Evolutionary conservation across 306 rosid species (phyloP).

Genomic region (Purshia tridentata): DNA sequence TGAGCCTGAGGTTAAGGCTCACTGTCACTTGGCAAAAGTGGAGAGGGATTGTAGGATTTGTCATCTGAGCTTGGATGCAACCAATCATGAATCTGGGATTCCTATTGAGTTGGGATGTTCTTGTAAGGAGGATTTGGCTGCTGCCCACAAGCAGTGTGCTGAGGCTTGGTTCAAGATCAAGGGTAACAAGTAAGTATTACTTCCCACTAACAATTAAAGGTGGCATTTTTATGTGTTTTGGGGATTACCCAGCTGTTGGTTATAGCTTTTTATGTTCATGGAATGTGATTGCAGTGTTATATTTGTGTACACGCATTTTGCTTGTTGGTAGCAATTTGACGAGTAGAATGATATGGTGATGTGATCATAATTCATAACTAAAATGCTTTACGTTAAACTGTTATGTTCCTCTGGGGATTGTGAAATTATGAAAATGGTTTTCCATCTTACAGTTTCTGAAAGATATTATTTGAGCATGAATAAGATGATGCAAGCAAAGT

Average conservation of each 20-base stretch:
- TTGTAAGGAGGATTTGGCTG: conserved; percentile 92
- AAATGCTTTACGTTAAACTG: not conserved
- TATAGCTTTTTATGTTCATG: not conserved
- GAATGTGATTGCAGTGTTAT: not conserved
- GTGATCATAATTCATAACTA: not conserved
- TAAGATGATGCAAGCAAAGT: not conserved
- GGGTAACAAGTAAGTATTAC: conserved; percentile 74
- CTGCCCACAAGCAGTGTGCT: conserved; percentile 92
- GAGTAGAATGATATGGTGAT: not conserved
- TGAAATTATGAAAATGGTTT: not conserved
- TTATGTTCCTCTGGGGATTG: conserved; percentile 8
- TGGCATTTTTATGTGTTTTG: conserved; percentile 9
- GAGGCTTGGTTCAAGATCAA: conserved; percentile 97
- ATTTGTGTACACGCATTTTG: not conserved
- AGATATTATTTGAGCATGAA: not conserved
- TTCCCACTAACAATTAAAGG: not conserved
- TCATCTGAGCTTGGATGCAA: conserved; percentile 68
- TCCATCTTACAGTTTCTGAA: not conserved
- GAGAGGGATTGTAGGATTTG: conserved; percentile 90
- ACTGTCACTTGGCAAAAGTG: conserved; percentile 58
- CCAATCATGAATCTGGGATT: conserved; percentile 75
- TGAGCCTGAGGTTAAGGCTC: conserved; percentile 51
- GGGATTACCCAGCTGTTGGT: not conserved
- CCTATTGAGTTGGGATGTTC: conserved; percentile 88
- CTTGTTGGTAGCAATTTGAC: not conserved